These are phyloP conservation scores for Backusella sp. DNA, from an alignment of 192 early-diverging fungal genomes.

Conservation along the genomic window DNA sequence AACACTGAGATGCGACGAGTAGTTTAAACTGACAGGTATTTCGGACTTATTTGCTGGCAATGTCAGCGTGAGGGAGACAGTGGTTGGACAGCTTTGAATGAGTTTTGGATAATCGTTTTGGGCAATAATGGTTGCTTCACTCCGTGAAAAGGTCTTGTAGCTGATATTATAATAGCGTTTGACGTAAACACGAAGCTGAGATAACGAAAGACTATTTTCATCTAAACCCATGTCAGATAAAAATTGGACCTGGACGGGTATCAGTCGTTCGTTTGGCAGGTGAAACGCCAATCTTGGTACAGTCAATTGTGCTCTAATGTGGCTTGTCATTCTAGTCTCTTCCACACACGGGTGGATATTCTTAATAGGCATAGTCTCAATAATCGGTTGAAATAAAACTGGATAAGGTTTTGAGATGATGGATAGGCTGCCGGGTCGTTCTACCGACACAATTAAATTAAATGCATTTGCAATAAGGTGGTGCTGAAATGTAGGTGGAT, in stretches of 20 bases:
- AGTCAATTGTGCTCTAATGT: neutral
- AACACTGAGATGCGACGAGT: constrained; percentile 16
- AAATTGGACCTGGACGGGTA: constrained; percentile 1
- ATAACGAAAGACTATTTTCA: neutral
- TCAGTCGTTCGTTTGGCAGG: neutral
- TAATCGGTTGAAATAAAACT: constrained; percentile 9
- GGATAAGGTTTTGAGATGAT: neutral
- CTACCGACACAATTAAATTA: constrained; percentile 16
- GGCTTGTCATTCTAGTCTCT: constrained; percentile 5
- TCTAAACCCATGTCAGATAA: neutral
- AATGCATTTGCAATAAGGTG: constrained; percentile 20
- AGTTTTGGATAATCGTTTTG: neutral
- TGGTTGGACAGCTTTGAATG: neutral
- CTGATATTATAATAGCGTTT: constrained; percentile 13
- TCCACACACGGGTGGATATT: neutral
- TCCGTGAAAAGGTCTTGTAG: constrained; percentile 18
- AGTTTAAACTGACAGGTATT: neutral
- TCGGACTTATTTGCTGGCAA: neutral
- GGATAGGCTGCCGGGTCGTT: neutral
- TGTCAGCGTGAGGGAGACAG: neutral
- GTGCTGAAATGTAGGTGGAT: constrained; percentile 22
- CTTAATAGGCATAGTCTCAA: constrained; percentile 16
- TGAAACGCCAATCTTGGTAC: constrained; percentile 12
- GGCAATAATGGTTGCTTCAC: constrained; percentile 11
- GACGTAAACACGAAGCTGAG: neutral